These are phyloP conservation scores for Mallotus japonicus DNA, from an alignment of 441 rosid genomes.

Conservation along the genomic window DNA sequence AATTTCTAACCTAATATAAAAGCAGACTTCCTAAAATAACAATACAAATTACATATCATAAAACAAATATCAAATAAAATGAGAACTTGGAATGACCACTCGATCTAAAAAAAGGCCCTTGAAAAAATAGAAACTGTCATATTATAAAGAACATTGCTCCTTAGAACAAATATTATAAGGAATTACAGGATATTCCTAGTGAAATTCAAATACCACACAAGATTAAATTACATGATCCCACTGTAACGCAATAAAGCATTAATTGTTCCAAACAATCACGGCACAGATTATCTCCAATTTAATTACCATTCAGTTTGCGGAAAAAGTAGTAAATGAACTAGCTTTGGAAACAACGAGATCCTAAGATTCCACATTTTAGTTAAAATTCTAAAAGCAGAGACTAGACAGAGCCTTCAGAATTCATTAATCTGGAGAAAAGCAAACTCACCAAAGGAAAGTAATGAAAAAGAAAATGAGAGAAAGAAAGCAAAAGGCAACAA, in stretches of 20 bases:
- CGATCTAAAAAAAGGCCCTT: neutral
- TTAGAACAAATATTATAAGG: neutral
- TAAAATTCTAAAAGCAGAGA: neutral
- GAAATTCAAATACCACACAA: neutral
- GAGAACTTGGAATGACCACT: neutral
- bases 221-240: neutral
- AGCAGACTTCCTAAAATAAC: no score
- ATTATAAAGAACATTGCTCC: no score
- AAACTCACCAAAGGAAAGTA: neutral
- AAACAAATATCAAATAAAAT: neutral
- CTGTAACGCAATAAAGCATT: neutral
- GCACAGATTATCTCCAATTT: no score
- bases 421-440: constrained; percentile 28
- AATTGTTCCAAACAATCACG: neutral
- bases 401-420: neutral
- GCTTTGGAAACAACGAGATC: constrained; percentile 13
- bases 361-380: constrained; percentile 2
- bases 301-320: neutral
- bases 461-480: neutral
- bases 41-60: neutral
- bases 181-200: neutral
- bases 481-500: neutral
- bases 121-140: neutral
- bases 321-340: neutral
- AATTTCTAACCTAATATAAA: neutral